These are phyloP conservation scores for Chloromonas sp. DNA, from an alignment of 163 green algal species.

Conservation along the genomic window DNA sequence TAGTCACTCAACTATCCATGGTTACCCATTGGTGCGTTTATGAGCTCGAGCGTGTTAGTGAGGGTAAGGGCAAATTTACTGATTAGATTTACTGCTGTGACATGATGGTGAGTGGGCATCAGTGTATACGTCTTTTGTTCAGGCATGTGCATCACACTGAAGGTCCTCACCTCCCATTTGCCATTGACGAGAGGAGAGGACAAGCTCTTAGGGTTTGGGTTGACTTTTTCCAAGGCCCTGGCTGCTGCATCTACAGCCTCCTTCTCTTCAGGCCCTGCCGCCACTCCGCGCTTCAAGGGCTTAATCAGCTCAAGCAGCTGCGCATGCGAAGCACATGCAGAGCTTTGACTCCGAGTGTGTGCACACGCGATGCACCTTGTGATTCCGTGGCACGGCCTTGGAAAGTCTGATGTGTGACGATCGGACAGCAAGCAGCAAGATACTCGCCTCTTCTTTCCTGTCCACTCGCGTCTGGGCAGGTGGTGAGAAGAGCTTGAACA, in stretches of 20 bases:
- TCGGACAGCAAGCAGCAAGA: no score
- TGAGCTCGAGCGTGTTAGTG: no score
- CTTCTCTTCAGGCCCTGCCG: constrained; percentile 37
- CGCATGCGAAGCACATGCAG: neutral
- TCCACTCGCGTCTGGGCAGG: no score
- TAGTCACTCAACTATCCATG: no score
- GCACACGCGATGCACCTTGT: no score
- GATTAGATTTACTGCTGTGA: neutral
- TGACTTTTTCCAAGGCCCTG: constrained; percentile 45
- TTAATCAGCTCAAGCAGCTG: constrained; percentile 38
- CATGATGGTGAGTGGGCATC: neutral
- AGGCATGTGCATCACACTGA: no score
- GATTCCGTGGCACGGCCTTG: no score
- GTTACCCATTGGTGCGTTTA: no score
- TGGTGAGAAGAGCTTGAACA: no score
- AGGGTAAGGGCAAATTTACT: no score
- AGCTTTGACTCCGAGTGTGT: neutral
- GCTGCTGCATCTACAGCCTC: constrained; percentile 33
- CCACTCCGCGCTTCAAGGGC: constrained; percentile 33
- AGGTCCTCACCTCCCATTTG: constrained; percentile 40
- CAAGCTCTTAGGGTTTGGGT: constrained; percentile 55
- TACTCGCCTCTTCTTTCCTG: no score
- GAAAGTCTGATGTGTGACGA: no score
- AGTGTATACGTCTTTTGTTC: neutral
- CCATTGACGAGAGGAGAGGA: constrained; percentile 44